Percentiles rank a stretch among this genome's conserved stretches.
Conservation (phyloP, 139 green algal species). For the Chlorella sorokiniana region DNA sequence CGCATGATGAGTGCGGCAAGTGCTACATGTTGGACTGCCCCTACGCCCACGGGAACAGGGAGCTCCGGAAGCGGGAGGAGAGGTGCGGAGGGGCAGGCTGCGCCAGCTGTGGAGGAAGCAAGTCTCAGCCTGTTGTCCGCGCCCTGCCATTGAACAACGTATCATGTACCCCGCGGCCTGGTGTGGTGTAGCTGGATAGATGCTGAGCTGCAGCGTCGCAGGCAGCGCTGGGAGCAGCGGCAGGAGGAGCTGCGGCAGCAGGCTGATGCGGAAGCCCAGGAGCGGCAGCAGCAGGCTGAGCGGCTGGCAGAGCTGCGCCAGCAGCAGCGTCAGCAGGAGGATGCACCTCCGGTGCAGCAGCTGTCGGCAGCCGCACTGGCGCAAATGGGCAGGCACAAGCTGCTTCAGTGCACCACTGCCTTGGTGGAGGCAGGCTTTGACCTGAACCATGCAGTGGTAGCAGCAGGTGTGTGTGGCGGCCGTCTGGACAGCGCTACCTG, state of each 20-base stretch:
- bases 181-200: background rate
- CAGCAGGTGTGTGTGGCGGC: background rate
- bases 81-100: background rate
- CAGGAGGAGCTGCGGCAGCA: background rate
- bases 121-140: background rate
- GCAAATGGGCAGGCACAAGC: conserved; percentile 18
- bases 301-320: background rate
- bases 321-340: background rate
- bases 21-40: conserved; percentile 7
- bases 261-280: background rate
- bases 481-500: too few species aligned
- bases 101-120: background rate
- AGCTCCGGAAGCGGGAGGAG: background rate
- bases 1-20: background rate
- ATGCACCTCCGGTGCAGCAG: background rate
- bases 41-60: background rate
- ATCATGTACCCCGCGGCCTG: background rate
- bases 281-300: background rate
- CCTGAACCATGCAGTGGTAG: background rate
- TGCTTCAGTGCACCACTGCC: background rate
- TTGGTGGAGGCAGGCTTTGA: conserved; percentile 2
- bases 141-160: background rate
- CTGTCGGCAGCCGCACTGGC: background rate
- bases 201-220: background rate
- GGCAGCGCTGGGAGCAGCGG: background rate